A percentile compares a stretch with the other conserved stretches of the same genome.
These are phyloP conservation scores for Raffaelea albimanens DNA, from an alignment of 2,329 filamentous ascomycete species.

Conservation along the genomic window DNA sequence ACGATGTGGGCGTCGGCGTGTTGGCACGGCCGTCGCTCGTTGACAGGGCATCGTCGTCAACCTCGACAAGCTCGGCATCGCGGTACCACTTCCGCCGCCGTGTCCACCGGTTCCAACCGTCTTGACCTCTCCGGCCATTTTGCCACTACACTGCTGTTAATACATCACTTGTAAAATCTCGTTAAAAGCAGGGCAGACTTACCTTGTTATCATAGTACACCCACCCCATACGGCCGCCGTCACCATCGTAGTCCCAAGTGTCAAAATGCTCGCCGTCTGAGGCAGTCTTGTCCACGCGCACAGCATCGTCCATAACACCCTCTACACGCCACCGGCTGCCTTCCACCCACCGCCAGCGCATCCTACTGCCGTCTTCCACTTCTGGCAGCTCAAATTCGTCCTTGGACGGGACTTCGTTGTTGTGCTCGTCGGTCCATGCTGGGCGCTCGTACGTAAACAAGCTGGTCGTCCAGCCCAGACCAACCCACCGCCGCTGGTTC, in stretches of 20 bases:
- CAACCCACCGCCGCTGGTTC: constrained; percentile 92
- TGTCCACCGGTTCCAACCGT: constrained; percentile 93
- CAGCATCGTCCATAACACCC: constrained; percentile 49
- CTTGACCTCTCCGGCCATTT: constrained; percentile 70
- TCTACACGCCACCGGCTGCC: constrained; percentile 82
- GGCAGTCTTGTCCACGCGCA: constrained; percentile 13
- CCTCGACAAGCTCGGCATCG: constrained; percentile 88
- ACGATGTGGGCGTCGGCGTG: constrained; percentile 27
- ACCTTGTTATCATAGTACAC: constrained; percentile 98
- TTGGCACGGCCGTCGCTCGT: constrained; percentile 32
- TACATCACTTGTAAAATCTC: no score
- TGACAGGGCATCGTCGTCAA: constrained; percentile 29
- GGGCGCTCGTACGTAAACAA: constrained; percentile 84
- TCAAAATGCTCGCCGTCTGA: constrained; percentile 23
- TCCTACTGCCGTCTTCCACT: constrained; percentile 48
- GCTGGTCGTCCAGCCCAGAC: constrained; percentile 87
- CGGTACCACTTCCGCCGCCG: constrained; percentile 91
- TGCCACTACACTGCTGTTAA: constrained; percentile 81
- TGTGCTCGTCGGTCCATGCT: constrained; percentile 92
- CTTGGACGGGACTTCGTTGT: constrained; percentile 68
- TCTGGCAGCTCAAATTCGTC: constrained; percentile 58
- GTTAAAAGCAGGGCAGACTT: constrained; percentile 16
- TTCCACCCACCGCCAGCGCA: constrained; percentile 69
- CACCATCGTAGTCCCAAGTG: constrained; percentile 43
- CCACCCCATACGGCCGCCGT: constrained; percentile 69